Evolutionary conservation across 371 early-diverging fungal genomes (phyloP), one percentile per base, ranked within the genome.

Genomic region (Mortierella sp.): DNA sequence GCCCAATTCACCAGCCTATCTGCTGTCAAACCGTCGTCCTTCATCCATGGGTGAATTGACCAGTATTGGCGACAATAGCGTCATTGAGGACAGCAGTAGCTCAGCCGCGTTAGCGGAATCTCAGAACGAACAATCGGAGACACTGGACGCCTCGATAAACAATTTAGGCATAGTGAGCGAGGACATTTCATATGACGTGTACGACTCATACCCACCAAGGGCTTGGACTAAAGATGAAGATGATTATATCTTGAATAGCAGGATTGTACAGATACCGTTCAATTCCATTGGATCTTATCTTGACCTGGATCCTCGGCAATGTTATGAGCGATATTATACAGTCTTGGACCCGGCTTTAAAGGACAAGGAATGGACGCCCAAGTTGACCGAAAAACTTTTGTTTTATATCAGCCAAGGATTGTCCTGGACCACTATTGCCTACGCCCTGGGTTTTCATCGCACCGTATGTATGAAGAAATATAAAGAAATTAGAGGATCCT

Each of bases 151-250:
- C 23, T 17, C 32, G 19, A 31, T 47, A 22, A 35, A 26, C 3
- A 17, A 32, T 26, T 32, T 77, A 2, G 69, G 64, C 0, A 12
- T 61, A 8, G 31, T 67, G 22, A 26, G 37, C 23, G 68, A 71
- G 13, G 75, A 74, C 5, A 65, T 59, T 37, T 23, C 67, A 28
- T 68, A 74, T 35, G 56, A 43, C n/a, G 1, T 32, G 2, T 4
- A 34, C 8, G 62, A 67, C 3, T 3, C n/a, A n/a, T 37, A 13
- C 2, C 10, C 40, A 12, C 22, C 19, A 3, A 61, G 64, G 37
- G 29, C 22, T 22, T 80, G 81, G 81, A 64, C 81, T 19, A 29
- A 40, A 37, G 68, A 70, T 19, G 81, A 80, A 31, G 81, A 80
- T 56, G 61, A 32, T 2, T 29, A 3, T 2, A 70, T 80, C 29